phyloP scores from a whole-genome alignment of 192 early-diverging fungal species.

The Umbelopsis sp. region DNA sequence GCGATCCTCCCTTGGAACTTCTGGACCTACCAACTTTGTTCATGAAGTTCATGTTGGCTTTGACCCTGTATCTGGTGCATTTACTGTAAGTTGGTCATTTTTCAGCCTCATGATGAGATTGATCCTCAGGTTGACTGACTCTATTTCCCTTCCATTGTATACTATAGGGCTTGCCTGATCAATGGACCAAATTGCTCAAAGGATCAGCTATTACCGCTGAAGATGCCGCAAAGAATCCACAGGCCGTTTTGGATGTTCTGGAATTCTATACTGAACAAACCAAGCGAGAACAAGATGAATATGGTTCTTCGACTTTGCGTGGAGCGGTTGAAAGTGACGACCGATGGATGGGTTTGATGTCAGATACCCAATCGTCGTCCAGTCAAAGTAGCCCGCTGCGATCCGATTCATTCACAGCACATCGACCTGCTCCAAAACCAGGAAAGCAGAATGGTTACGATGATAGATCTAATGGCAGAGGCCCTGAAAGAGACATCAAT shows the following conservation, averaged over 20 bases:
- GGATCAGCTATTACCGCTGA: conserved; percentile 95
- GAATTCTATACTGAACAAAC: conserved; percentile 97
- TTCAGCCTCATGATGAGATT: background rate
- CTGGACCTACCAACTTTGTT: conserved; percentile 84
- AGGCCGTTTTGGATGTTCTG: conserved; percentile 96
- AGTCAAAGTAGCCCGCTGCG: conserved; percentile 1
- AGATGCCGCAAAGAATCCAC: conserved; percentile 97
- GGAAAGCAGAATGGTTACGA: conserved; percentile 21
- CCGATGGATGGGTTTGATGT: conserved; percentile 62
- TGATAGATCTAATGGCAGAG: background rate
- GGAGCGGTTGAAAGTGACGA: conserved; percentile 47
- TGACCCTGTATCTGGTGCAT: conserved; percentile 61
- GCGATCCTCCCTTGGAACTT: conserved; percentile 80
- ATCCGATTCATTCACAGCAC: conserved; percentile 18
- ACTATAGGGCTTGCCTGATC: conserved; percentile 87
- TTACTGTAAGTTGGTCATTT: conserved; percentile 47
- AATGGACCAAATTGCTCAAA: conserved; percentile 94
- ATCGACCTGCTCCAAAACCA: conserved; percentile 36
- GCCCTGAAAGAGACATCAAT: conserved; percentile 18
- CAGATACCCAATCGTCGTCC: conserved; percentile 28
- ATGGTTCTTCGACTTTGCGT: conserved; percentile 43
- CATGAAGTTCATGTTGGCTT: conserved; percentile 82
- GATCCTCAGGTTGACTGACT: background rate
- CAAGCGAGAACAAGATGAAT: conserved; percentile 56
- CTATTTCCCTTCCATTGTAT: background rate